Conservation (phyloP, 176 grass and related monocot genomes). For the Puya raimondii region DNA sequence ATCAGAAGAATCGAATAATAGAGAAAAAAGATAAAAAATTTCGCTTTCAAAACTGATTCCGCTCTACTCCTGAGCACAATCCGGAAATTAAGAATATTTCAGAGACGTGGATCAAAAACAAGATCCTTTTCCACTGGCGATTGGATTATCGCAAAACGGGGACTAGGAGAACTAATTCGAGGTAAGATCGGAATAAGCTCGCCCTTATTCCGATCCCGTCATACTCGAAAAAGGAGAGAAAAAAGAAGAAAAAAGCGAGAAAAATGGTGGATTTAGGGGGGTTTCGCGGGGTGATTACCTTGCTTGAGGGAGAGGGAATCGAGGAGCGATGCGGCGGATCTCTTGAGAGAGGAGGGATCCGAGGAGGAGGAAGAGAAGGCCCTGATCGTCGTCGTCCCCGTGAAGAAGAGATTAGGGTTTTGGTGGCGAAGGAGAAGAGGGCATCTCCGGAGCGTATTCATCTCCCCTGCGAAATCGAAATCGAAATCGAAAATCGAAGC, state of each 20-base stretch:
- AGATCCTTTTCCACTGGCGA: neutral
- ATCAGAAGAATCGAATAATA: no score
- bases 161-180: neutral
- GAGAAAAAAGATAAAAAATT: neutral
- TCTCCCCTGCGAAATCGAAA: neutral
- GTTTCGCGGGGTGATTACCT: neutral
- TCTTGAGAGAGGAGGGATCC: neutral
- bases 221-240: neutral
- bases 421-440: neutral
- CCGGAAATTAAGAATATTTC: neutral
- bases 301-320: conserved; percentile 1
- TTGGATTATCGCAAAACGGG: neutral
- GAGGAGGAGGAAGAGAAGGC: conserved; percentile 3
- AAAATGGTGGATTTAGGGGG: neutral
- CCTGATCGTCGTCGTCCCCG: neutral
- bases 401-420: neutral
- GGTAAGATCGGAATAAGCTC: no score
- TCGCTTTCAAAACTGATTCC: neutral
- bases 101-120: no score
- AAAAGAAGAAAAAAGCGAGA: neutral
- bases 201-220: no score
- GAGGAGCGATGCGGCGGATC: neutral
- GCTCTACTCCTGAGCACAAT: neutral
- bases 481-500: no score
- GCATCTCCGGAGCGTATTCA: neutral